These are phyloP conservation scores for Trametes meyenii DNA, from an alignment of 768 basidiomycete genomes.

Conservation along the genomic window DNA sequence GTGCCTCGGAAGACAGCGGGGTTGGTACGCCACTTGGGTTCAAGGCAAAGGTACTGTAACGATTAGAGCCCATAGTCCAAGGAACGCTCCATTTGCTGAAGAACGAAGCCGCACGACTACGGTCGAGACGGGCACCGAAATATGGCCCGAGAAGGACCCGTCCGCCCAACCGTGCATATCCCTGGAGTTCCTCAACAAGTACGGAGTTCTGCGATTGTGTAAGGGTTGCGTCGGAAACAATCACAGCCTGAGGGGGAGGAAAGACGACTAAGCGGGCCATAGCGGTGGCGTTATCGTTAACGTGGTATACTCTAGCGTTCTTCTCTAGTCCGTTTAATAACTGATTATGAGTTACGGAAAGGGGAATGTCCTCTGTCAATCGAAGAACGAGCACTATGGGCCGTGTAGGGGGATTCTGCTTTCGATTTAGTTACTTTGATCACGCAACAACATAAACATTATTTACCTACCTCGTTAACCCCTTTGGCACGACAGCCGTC, in stretches of 20 bases:
- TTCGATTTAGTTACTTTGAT: no score
- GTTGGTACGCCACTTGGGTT: not conserved
- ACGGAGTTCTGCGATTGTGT: not conserved
- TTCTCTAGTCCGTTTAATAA: not conserved
- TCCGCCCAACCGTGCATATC: not conserved
- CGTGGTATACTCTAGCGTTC: not conserved
- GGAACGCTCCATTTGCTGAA: not conserved
- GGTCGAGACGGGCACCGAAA: not conserved
- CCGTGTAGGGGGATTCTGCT: no score
- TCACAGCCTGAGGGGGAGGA: not conserved
- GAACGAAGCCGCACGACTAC: not conserved
- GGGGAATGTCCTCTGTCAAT: not conserved
- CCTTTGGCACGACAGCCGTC: no score
- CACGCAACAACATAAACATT: no score
- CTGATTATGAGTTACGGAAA: not conserved
- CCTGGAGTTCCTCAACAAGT: not conserved
- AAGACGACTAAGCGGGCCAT: not conserved
- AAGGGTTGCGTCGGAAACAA: not conserved
- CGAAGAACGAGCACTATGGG: no score
- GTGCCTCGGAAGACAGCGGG: not conserved
- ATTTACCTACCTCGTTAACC: no score
- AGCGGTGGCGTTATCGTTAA: not conserved
- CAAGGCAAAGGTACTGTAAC: not conserved
- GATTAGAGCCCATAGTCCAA: not conserved
- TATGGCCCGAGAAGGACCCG: not conserved